These are phyloP conservation scores for Crithidia mellificae DNA, from an alignment of 208 protist species.

Conservation along the genomic window DNA sequence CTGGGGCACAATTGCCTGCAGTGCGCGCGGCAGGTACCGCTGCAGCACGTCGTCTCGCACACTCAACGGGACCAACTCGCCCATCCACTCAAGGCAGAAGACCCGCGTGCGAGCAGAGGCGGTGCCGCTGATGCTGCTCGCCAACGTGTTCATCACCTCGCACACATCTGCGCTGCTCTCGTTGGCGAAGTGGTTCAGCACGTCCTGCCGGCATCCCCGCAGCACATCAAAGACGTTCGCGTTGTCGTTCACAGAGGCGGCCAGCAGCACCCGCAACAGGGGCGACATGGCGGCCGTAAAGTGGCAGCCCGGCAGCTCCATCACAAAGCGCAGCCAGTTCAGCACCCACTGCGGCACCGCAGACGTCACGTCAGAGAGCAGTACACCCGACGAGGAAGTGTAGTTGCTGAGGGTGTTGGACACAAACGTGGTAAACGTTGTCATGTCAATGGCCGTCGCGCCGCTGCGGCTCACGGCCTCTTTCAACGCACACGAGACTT, in stretches of 20 bases:
- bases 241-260: slow-evolving; percentile 38
- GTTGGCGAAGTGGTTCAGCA: slow-evolving; percentile 16
- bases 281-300: slow-evolving; percentile 44
- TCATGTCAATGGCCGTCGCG: slow-evolving; percentile 34
- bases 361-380: slow-evolving; percentile 18
- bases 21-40: slow-evolving; percentile 14
- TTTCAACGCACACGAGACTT: slow-evolving; percentile 61
- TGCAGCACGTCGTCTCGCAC: slow-evolving; percentile 23
- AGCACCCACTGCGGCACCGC: slow-evolving; percentile 56
- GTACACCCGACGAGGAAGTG: slow-evolving; percentile 13
- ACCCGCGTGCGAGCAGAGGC: slow-evolving; percentile 25
- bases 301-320: slow-evolving; percentile 51
- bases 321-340: slow-evolving; percentile 59
- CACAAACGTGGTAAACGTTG: slow-evolving; percentile 37
- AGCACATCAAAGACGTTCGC: slow-evolving; percentile 32
- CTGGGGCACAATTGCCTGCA: slow-evolving; percentile 28
- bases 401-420: slow-evolving; percentile 43
- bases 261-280: slow-evolving; percentile 47
- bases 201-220: slow-evolving; percentile 23
- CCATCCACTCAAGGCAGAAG: slow-evolving; percentile 40
- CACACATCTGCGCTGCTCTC: slow-evolving; percentile 19
- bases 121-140: slow-evolving; percentile 15
- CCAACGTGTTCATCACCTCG: slow-evolving; percentile 26
- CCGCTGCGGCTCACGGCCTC: slow-evolving; percentile 52
- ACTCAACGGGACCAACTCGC: slow-evolving; percentile 25